These are phyloP conservation scores for Lathyrus aphaca DNA, from an alignment of 306 rosid species.

Conservation along the genomic window DNA sequence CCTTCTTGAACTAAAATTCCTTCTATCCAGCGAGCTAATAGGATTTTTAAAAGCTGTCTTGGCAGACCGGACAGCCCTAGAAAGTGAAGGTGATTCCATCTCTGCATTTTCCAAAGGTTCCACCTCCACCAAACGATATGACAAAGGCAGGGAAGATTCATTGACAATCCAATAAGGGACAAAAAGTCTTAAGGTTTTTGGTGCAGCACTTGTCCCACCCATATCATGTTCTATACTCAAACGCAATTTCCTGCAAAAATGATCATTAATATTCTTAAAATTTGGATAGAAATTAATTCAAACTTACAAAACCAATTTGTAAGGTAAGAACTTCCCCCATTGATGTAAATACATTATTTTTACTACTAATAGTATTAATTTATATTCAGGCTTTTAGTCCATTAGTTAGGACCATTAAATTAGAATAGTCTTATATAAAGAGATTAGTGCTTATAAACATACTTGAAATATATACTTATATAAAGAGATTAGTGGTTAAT, in stretches of 20 bases:
- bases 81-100: slow-evolving; percentile 57
- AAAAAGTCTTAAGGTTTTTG: slow-evolving; percentile 81
- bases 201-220: slow-evolving; percentile 91
- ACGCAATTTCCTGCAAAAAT: slow-evolving; percentile 77
- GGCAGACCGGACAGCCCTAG: slow-evolving; percentile 83
- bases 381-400: too few species aligned
- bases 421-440: too few species aligned
- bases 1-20: slow-evolving; percentile 61
- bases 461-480: too few species aligned
- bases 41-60: slow-evolving; percentile 73
- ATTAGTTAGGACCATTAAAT: too few species aligned
- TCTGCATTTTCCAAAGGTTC: slow-evolving; percentile 79
- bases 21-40: slow-evolving; percentile 72
- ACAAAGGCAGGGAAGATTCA: slow-evolving; percentile 73
- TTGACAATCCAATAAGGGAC: slow-evolving; percentile 96
- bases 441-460: too few species aligned
- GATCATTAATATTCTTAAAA: slow-evolving; percentile 21
- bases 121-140: slow-evolving; percentile 89
- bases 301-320: too few species aligned
- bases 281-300: too few species aligned
- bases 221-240: slow-evolving; percentile 89
- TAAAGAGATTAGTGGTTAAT: too few species aligned
- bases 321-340: too few species aligned
- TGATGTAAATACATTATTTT: too few species aligned
- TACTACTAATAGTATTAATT: too few species aligned